phyloP scores from a whole-genome alignment of 2,329 filamentous ascomycete genomes.

The Niveomyces coronatus region DNA sequence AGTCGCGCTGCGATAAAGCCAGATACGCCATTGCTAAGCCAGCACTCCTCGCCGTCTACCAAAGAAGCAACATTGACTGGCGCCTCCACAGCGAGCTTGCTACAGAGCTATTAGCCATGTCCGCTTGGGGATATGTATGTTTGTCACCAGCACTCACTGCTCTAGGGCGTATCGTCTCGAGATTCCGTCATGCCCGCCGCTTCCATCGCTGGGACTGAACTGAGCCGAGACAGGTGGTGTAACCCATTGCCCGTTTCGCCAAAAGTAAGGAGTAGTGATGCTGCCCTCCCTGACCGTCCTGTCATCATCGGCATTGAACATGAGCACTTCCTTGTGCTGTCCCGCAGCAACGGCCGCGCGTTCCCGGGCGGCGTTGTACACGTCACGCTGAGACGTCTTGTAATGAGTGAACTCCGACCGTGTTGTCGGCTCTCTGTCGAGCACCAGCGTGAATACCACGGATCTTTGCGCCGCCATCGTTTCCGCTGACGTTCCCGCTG shows the following conservation, averaged over 20 bases:
- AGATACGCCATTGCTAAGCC: constrained; percentile 80
- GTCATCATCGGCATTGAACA: constrained; percentile 50
- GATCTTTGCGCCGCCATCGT: constrained; percentile 17
- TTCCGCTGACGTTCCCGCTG: constrained; percentile 10
- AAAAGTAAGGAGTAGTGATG: constrained; percentile 74
- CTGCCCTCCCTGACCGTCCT: constrained; percentile 83
- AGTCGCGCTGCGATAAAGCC: constrained; percentile 55
- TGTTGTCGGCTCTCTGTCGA: constrained; percentile 32
- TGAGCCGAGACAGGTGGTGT: constrained; percentile 56
- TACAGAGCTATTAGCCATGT: constrained; percentile 16
- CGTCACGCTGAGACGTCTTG: constrained; percentile 68
- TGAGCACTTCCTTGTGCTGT: constrained; percentile 59
- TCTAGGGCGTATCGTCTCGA: constrained; percentile 76
- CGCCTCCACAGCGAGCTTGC: constrained; percentile 55
- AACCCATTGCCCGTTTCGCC: constrained; percentile 61
- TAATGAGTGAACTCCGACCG: constrained; percentile 63
- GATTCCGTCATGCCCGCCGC: constrained; percentile 74
- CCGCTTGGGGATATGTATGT: constrained; percentile 6
- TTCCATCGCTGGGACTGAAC: constrained; percentile 31
- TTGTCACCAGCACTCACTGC: constrained; percentile 30
- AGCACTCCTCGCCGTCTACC: constrained; percentile 64
- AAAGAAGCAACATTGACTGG: constrained; percentile 50
- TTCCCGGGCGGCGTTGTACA: constrained; percentile 61
- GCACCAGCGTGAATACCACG: constrained; percentile 30
- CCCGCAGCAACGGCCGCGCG: constrained; percentile 44